Conservation (phyloP, 1,139 yeast genomes). For the Nematodospora anomalae region DNA sequence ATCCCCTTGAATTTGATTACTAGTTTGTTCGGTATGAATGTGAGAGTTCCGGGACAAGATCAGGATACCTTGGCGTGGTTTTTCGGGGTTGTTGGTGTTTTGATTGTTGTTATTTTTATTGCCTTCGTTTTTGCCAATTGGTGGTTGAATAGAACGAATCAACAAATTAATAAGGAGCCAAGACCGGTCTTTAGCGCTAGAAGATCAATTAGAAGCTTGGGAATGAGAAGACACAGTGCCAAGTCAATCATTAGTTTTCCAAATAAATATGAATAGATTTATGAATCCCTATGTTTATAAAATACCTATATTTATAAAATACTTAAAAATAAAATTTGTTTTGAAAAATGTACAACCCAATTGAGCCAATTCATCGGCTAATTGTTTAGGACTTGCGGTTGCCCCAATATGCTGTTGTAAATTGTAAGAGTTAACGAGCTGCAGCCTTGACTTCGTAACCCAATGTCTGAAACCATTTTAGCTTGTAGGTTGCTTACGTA, state of each 20-base stretch:
- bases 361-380: too few species aligned
- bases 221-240: slow-evolving; percentile 35
- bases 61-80: slow-evolving; percentile 29
- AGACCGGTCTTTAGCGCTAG: slow-evolving; percentile 22
- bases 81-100: slow-evolving; percentile 39
- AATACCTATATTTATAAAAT: too few species aligned
- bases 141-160: slow-evolving; percentile 33
- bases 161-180: slow-evolving; percentile 15
- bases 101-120: slow-evolving; percentile 30
- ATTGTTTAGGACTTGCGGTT: too few species aligned
- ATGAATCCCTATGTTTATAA: too few species aligned
- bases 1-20: slow-evolving; percentile 89
- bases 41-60: slow-evolving; percentile 73
- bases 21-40: slow-evolving; percentile 97
- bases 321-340: too few species aligned
- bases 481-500: too few species aligned
- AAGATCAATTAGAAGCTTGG: slow-evolving; percentile 46
- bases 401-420: too few species aligned
- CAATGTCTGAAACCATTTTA: too few species aligned
- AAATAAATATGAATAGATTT: slow-evolving; percentile 30
- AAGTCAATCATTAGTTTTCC: slow-evolving; percentile 45
- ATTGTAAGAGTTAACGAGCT: too few species aligned
- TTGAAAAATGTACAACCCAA: too few species aligned
- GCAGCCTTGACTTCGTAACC: too few species aligned
- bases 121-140: slow-evolving; percentile 34